A percentile compares a stretch with the other conserved stretches of the same genome.
phyloP scores from a whole-genome alignment of 1,284 basidiomycete species.

The Papiliotrema terrestris region DNA sequence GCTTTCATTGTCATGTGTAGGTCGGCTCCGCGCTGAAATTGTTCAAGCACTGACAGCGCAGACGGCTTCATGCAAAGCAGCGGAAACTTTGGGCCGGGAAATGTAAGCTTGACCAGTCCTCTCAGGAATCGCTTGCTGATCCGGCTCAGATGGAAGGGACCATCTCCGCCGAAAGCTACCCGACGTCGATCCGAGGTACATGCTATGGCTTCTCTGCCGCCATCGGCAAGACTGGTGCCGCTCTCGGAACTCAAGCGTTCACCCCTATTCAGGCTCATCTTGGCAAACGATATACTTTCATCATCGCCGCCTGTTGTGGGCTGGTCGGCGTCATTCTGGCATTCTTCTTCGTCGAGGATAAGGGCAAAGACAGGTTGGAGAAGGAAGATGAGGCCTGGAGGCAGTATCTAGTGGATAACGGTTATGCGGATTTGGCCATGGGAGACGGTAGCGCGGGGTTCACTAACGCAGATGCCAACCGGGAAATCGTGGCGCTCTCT shows the following conservation, averaged over 20 bases:
- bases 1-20: slow-evolving; percentile 17
- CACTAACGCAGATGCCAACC: slow-evolving; percentile 14
- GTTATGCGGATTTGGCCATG: slow-evolving; percentile 38
- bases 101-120: slow-evolving; percentile 26
- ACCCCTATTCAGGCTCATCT: slow-evolving; percentile 61
- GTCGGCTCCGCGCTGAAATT: too few species aligned
- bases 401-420: slow-evolving; percentile 42
- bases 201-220: slow-evolving; percentile 65
- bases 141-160: slow-evolving; percentile 57
- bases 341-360: slow-evolving; percentile 47
- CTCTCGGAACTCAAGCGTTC: slow-evolving; percentile 70
- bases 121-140: too few species aligned
- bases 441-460: slow-evolving; percentile 37
- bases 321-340: slow-evolving; percentile 38
- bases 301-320: slow-evolving; percentile 41
- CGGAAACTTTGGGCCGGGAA: slow-evolving; percentile 71
- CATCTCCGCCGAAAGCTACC: slow-evolving; percentile 58
- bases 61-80: slow-evolving; percentile 23
- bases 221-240: slow-evolving; percentile 71
- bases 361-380: slow-evolving; percentile 42
- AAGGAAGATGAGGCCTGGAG: slow-evolving; percentile 46
- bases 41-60: too few species aligned
- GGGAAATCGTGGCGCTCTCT: slow-evolving; percentile 1
- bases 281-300: slow-evolving; percentile 39
- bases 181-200: slow-evolving; percentile 65